phyloP scores from a whole-genome alignment of 225 moss, liverwort and hornwort species.

The Sphagnum tenellum region DNA sequence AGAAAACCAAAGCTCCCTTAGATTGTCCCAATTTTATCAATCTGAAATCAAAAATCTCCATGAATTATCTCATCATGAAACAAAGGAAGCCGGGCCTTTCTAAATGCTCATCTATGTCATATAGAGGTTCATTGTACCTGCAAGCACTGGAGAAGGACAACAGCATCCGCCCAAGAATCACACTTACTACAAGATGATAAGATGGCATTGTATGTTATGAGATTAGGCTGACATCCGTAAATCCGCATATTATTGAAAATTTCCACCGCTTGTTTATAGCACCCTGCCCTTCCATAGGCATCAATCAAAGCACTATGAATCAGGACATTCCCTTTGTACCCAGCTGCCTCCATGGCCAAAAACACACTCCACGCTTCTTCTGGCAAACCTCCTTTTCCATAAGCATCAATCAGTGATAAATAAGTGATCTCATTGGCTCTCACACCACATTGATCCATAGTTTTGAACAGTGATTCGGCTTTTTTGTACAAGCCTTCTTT shows the following conservation, averaged over 20 bases:
- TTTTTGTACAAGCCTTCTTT: slow-evolving; percentile 56
- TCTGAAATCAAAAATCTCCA: too few relatives aligned
- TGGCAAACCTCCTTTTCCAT: slow-evolving; percentile 77
- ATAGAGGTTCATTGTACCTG: slow-evolving; percentile 14
- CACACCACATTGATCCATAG: slow-evolving; percentile 53
- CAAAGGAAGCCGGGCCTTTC: too few relatives aligned
- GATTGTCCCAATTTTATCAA: too few relatives aligned
- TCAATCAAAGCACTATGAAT: slow-evolving; percentile 72
- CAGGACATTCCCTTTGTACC: slow-evolving; percentile 55
- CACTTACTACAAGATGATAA: slow-evolving; percentile 51
- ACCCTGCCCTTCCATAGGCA: slow-evolving; percentile 57
- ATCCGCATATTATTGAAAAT: slow-evolving; percentile 52
- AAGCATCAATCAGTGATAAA: slow-evolving; percentile 73
- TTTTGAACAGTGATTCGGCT: slow-evolving; percentile 48
- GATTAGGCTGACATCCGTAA: slow-evolving; percentile 50
- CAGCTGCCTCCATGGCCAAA: slow-evolving; percentile 49
- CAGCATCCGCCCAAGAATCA: slow-evolving; percentile 42
- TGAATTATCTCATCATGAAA: too few relatives aligned
- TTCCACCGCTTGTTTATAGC: slow-evolving; percentile 43
- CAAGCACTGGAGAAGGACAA: slow-evolving; percentile 45
- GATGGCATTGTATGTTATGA: slow-evolving; percentile 61
- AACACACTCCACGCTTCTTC: slow-evolving; percentile 51
- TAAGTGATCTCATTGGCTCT: slow-evolving; percentile 70
- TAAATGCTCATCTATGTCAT: too few relatives aligned
- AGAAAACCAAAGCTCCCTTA: too few relatives aligned